Evolutionary conservation across 805 yeast genomes (phyloP).

Genomic region (Suhomyces vadensis): DNA sequence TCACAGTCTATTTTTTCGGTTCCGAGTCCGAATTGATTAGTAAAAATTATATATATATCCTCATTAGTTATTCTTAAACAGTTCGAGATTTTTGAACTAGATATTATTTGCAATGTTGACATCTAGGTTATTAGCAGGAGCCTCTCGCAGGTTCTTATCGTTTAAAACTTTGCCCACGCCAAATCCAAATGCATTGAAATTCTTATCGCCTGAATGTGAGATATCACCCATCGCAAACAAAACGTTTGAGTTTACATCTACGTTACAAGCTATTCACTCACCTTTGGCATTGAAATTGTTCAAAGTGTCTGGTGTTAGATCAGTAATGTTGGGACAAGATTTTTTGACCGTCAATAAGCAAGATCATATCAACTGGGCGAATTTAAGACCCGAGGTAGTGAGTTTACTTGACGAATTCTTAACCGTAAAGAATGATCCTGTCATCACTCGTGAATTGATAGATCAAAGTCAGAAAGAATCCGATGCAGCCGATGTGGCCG

Average conservation of each 20-base stretch:
- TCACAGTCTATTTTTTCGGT: conserved; percentile 2
- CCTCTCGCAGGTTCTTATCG: conserved; percentile 26
- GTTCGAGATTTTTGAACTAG: neutral
- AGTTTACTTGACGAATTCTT: conserved; percentile 57
- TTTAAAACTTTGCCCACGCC: conserved; percentile 63
- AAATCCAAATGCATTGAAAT: conserved; percentile 73
- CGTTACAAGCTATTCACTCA: conserved; percentile 58
- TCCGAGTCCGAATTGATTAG: conserved; percentile 3
- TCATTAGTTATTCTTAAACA: no score
- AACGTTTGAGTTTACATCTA: conserved; percentile 54
- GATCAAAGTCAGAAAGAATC: conserved; percentile 41
- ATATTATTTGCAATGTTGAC: neutral
- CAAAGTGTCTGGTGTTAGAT: conserved; percentile 62
- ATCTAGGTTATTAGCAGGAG: neutral
- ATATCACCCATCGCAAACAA: conserved; percentile 48
- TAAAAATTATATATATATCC: neutral
- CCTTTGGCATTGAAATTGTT: conserved; percentile 65
- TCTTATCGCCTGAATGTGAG: conserved; percentile 49
- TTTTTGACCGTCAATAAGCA: conserved; percentile 73
- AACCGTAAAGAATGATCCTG: conserved; percentile 40
- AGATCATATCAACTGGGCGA: conserved; percentile 60
- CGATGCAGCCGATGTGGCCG: conserved; percentile 52
- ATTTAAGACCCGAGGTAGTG: conserved; percentile 55
- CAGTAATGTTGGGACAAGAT: conserved; percentile 72
- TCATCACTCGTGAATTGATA: conserved; percentile 40